Percentiles rank a stretch among this genome's conserved stretches.
phyloP scores from a whole-genome alignment of 2,329 filamentous ascomycete species.

The Fusarium torreyae region DNA sequence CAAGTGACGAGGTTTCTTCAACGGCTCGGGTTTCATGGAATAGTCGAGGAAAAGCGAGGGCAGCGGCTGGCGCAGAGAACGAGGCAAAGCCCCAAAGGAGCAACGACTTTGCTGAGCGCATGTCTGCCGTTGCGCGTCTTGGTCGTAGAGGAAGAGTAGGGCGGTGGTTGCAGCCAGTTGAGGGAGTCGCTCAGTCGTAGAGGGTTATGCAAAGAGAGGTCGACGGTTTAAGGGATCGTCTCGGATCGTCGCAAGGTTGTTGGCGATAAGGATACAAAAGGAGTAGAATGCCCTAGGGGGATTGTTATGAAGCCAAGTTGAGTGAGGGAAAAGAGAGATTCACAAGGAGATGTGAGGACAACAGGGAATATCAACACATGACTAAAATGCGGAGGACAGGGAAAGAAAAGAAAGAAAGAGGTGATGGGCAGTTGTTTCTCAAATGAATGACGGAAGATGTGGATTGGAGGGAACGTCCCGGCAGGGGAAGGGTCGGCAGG shows the following conservation, averaged over 20 bases:
- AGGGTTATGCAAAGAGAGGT: slow-evolving; percentile 9
- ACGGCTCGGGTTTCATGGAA: slow-evolving; percentile 14
- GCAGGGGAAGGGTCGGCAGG: slow-evolving; percentile 23
- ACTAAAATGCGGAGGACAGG: slow-evolving; percentile 14
- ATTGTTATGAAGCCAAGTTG: not conserved
- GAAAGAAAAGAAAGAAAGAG: not conserved
- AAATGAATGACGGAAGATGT: slow-evolving; percentile 37
- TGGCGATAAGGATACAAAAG: not conserved
- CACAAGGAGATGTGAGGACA: not conserved
- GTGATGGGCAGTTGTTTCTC: slow-evolving; percentile 15
- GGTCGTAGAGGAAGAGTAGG: not conserved
- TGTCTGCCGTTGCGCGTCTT: slow-evolving; percentile 12
- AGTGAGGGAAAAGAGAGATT: not conserved
- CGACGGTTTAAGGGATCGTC: not conserved
- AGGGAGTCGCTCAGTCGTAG: not conserved
- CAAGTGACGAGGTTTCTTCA: slow-evolving; percentile 1
- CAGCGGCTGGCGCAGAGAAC: slow-evolving; percentile 31
- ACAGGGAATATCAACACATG: slow-evolving; percentile 6
- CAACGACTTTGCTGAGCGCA: slow-evolving; percentile 46
- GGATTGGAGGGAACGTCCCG: slow-evolving; percentile 13
- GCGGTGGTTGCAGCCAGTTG: not conserved
- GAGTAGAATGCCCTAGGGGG: slow-evolving; percentile 17
- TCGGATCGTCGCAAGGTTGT: slow-evolving; percentile 10
- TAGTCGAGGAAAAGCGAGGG: slow-evolving; percentile 37
- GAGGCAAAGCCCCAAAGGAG: slow-evolving; percentile 49